Conservation (phyloP, 495 filamentous ascomycete species). For the Neurospora cerealis region DNA sequence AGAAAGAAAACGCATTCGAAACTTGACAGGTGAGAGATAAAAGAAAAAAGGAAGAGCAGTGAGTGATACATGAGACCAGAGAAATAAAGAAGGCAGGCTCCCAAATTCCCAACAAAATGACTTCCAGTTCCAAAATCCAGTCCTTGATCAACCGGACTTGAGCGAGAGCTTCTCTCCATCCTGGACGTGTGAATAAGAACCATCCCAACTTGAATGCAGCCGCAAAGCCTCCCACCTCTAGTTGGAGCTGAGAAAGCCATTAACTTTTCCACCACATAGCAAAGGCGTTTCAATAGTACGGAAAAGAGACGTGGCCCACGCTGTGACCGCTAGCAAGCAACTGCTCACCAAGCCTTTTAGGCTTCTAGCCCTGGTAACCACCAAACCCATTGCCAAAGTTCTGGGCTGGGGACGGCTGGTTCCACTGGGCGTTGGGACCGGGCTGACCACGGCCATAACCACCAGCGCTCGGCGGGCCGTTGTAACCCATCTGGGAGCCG, state of each 20-base stretch:
- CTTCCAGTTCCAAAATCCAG: slow-evolving; percentile 10
- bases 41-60: neutral
- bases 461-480: slow-evolving; percentile 60
- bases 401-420: slow-evolving; percentile 47
- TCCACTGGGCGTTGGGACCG: slow-evolving; percentile 65
- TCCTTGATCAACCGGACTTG: slow-evolving; percentile 1
- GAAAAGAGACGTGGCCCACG: slow-evolving; percentile 4
- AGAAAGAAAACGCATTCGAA: neutral
- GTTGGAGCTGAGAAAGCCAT: neutral
- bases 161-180: neutral
- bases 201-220: neutral
- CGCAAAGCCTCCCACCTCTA: neutral
- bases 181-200: neutral
- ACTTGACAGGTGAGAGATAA: neutral
- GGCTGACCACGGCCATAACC: slow-evolving; percentile 78
- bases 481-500: slow-evolving; percentile 53
- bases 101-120: slow-evolving; percentile 10
- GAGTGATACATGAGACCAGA: slow-evolving; percentile 14
- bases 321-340: neutral
- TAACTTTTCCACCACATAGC: slow-evolving; percentile 2
- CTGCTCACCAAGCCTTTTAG: neutral
- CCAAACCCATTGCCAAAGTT: slow-evolving; percentile 51
- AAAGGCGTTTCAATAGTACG: slow-evolving; percentile 1
- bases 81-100: slow-evolving; percentile 12
- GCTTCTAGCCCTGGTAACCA: slow-evolving; percentile 46